Conservation (phyloP, 768 basidiomycete genomes). For the Rubroboletus satanas region DNA sequence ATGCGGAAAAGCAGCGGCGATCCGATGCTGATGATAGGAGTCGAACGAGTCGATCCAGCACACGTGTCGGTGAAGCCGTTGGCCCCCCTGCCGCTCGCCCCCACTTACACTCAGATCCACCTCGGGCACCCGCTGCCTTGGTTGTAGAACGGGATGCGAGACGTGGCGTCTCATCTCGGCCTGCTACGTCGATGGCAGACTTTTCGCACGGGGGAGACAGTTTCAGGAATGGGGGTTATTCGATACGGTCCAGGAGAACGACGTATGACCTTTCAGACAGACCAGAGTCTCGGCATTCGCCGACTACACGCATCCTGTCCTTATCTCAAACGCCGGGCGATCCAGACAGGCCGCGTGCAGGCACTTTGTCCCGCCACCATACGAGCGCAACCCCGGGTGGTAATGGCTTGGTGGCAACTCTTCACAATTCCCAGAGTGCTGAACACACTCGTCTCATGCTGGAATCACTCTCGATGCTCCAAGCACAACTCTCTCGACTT, state of each 20-base stretch:
- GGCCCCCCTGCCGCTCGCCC: conserved; percentile 18
- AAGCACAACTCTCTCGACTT: conserved; percentile 57
- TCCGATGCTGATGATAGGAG: conserved; percentile 18
- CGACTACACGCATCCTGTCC: conserved; percentile 5
- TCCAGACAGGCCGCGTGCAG: conserved; percentile 11
- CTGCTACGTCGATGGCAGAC: conserved; percentile 56
- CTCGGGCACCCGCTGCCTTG: conserved; percentile 15
- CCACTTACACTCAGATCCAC: conserved; percentile 26
- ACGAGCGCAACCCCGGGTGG: conserved; percentile 17
- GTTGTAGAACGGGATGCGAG: conserved; percentile 20
- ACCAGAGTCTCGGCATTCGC: conserved; percentile 16
- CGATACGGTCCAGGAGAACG: conserved; percentile 21
- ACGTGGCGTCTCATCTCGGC: conserved; percentile 30
- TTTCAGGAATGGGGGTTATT: conserved; percentile 11
- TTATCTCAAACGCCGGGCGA: conserved; percentile 19
- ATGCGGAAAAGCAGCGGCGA: conserved; percentile 20
- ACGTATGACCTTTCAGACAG: conserved; percentile 26
- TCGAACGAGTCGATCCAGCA: conserved; percentile 22
- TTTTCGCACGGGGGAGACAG: conserved; percentile 33
- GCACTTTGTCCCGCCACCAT: conserved; percentile 10
- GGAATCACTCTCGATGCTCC: conserved; percentile 68
- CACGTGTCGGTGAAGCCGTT: conserved; percentile 17
- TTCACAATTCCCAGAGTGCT: conserved; percentile 25
- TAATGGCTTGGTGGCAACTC: conserved; percentile 9
- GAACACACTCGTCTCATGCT: conserved; percentile 72